Evolutionary conservation across 2,329 filamentous ascomycete genomes (phyloP), one percentile per base, ranked within the genome.

Genomic region (Nemania bipapillata): DNA sequence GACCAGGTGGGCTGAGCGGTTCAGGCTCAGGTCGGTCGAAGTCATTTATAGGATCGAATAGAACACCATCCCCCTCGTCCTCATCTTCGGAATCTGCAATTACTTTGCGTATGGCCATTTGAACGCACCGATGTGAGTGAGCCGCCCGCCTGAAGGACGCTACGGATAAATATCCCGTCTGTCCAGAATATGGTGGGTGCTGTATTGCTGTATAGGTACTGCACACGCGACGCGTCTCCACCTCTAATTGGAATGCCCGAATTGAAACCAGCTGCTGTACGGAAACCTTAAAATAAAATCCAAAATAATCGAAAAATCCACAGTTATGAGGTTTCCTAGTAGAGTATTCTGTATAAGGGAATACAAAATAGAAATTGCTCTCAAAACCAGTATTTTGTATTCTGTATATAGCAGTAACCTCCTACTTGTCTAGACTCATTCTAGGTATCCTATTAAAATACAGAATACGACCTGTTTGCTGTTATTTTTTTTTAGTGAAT

Each of bases 51-150:
- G 49, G 53, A 61, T 72, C 70, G 49, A 70, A 55, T 22, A 59
- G 52, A 30, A 50, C 47, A 35, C 73, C 70, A 1, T 72, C 77
- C 8, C 32, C 61, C 7, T 72, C 74, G 40, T 77, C 76, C 53
- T 78, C 76, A 58, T 79, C 78, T 57, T 80, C 78, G 7, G 78
- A 80, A 66, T 80, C 78, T 24, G 77, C 78, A 60, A 80, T 75
- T 37, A 79, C 74, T 37, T 69, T 75, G 24, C 72, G 75, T 40
- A 61, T 68, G 55, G 72, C 71, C 78, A 79, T 79, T 56, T 70
- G 30, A 42, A 20, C 9, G 37, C 26, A 35, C 20, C 12, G 45
- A 50, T 20, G 53, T 42, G 59, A 53, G 26, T 35, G 11, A 65
- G 30, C 35, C 11, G 49, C 40, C 26, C 30, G 28, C n/a, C 56